Percentiles rank a stretch among this genome's conserved stretches.
These are phyloP conservation scores for Ogataea kodamae DNA, from an alignment of 805 yeast genomes.

Conservation along the genomic window DNA sequence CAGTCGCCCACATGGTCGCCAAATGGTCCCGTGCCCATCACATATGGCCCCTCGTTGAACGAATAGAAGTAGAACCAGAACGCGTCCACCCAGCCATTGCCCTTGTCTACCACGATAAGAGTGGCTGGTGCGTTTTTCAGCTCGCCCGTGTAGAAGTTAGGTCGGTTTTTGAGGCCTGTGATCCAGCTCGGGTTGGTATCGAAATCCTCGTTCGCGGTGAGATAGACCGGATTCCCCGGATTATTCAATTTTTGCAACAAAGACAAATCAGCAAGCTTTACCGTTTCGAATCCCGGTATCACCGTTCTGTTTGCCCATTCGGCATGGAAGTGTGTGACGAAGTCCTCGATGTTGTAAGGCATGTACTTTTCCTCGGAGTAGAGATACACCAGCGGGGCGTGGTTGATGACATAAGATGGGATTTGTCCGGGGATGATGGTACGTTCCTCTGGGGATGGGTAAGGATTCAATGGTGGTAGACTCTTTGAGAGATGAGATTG, in stretches of 20 bases:
- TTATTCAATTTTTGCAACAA: constrained; percentile 33
- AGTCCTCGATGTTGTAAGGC: constrained; percentile 77
- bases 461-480: constrained; percentile 35
- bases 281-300: constrained; percentile 25
- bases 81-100: constrained; percentile 92
- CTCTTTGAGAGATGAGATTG: constrained; percentile 17
- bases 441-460: constrained; percentile 35
- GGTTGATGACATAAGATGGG: constrained; percentile 60
- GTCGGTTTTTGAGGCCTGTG: constrained; percentile 66
- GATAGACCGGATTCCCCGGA: constrained; percentile 39
- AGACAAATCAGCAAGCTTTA: constrained; percentile 33
- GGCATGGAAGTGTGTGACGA: constrained; percentile 61
- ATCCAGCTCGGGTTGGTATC: constrained; percentile 77
- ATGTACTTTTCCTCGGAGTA: constrained; percentile 85
- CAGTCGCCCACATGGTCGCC: constrained; percentile 98
- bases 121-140: constrained; percentile 77
- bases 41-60: constrained; percentile 92
- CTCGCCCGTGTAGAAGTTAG: constrained; percentile 67
- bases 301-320: constrained; percentile 48
- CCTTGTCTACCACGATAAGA: constrained; percentile 82
- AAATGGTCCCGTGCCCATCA: constrained; percentile 96
- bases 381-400: constrained; percentile 76
- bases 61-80: constrained; percentile 96
- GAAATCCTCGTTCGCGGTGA: constrained; percentile 72
- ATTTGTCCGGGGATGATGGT: constrained; percentile 50